Evolutionary conservation across 1,284 basidiomycete species (phyloP).

Genomic region (Mycena sp.): DNA sequence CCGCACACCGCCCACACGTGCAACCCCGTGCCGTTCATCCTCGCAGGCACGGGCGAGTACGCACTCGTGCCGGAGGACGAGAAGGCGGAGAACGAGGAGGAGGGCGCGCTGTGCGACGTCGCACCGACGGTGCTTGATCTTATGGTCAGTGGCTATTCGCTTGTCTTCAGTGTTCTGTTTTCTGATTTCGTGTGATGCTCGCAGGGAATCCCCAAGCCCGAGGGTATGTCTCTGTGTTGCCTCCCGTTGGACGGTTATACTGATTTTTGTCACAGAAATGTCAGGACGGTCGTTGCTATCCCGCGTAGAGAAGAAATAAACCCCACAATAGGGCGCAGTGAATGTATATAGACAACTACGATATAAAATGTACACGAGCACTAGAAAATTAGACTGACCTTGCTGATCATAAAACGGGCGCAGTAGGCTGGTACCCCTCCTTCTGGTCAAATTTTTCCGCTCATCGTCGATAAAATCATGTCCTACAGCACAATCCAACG

Average conservation of each 20-base stretch:
- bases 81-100: slow-evolving; percentile 60
- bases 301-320: too few relatives aligned
- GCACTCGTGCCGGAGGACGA: slow-evolving; percentile 39
- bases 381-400: too few relatives aligned
- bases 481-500: too few relatives aligned
- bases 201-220: too few relatives aligned
- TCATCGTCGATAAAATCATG: too few relatives aligned
- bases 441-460: too few relatives aligned
- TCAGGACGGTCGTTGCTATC: slow-evolving; percentile 63
- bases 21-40: slow-evolving; percentile 82
- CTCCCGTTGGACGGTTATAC: not conserved
- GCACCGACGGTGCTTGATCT: slow-evolving; percentile 86
- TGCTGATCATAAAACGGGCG: too few relatives aligned
- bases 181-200: slow-evolving; percentile 41
- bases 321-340: too few relatives aligned
- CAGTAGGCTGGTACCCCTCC: too few relatives aligned
- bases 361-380: too few relatives aligned
- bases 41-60: slow-evolving; percentile 60
- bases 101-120: slow-evolving; percentile 86
- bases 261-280: slow-evolving; percentile 55
- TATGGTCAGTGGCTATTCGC: slow-evolving; percentile 51
- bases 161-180: too few relatives aligned
- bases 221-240: slow-evolving; percentile 49
- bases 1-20: slow-evolving; percentile 89
- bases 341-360: too few relatives aligned